Base-by-base conservation (phyloP, 441 rosid species). In the Adansonia rubrostipa region DNA sequence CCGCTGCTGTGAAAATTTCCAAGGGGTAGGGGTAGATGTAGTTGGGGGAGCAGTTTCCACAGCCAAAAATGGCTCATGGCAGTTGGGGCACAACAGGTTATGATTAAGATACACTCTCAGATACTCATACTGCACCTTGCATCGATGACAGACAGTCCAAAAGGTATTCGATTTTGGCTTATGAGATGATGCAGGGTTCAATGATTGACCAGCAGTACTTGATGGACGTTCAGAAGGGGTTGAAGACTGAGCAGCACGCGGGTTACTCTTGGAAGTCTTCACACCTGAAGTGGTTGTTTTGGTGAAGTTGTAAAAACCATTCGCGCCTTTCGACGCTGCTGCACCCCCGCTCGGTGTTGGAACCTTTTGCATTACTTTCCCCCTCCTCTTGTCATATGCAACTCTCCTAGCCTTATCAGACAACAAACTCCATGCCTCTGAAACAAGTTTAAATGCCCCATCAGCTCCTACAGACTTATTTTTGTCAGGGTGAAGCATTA, bases 391-490 rank as follows among this genome's bases (percentile, higher is more conserved):
- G 82, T 91, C 93, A 85, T 88, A 91, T 73, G 87, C 89, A 60
- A 65, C 71, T 81, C 87, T 87, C 84, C 79, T 86, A 13, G 81
- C 83, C 72, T 82, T 88, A 69, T 91, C 93, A 5, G 95, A 91
- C 82, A 91, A 77, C 70, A 88, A 75, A 62, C 86, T 88, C 95
- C 93, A 91, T 57, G 95, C 95, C 86, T 91, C 91, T 0, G 89
- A 84, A 63, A 91, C 78, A 66, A 84, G 83, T 73, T 88, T 88
- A 77, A 91, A 91, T 1, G 95, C 93, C 79, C 91, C 95, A 44
- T 91, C 93, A 36, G 89, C 90, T 73, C 95, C 95, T 13, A 86
- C 1, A 64, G 88, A 88, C 71, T 80, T 88, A 84, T 91, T 91
- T 69, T 89, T 91, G 75, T 91, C 95, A 0, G 95, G 95, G 70